Evolutionary conservation across 495 filamentous ascomycete genomes (phyloP).

Genomic region (Staphylotrichum longicolle): DNA sequence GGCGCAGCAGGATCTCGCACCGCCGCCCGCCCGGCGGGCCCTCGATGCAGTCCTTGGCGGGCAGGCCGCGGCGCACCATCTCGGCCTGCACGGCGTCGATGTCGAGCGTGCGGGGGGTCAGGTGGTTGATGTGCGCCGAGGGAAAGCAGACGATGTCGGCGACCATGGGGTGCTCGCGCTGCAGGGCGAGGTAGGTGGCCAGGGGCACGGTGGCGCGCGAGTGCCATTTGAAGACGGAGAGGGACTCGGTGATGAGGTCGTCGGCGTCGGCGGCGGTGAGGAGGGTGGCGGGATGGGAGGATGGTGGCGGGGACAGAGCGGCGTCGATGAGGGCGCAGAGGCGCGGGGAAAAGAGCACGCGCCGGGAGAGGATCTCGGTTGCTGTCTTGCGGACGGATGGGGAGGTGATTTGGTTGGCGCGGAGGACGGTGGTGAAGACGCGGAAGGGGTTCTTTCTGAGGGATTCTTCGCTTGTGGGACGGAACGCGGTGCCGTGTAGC

Average conservation of each 20-base stretch:
- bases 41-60: conserved; percentile 43
- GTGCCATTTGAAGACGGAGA: conserved; percentile 45
- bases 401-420: conserved; percentile 38
- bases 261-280: conserved; percentile 26
- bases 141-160: conserved; percentile 46
- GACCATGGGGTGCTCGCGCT: conserved; percentile 41
- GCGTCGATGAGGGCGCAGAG: too few relatives aligned
- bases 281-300: conserved; percentile 24
- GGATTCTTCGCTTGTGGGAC: conserved; percentile 32
- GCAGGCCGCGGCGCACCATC: conserved; percentile 38
- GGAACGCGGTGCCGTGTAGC: conserved; percentile 47
- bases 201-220: conserved; percentile 38
- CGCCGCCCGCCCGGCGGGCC: conserved; percentile 37
- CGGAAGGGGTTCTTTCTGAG: conserved; percentile 42
- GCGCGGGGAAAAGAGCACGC: conserved; percentile 17
- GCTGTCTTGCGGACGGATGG: conserved; percentile 31
- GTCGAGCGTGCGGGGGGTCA: conserved; percentile 47
- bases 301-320: conserved; percentile 22
- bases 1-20: conserved; percentile 42
- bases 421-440: conserved; percentile 44
- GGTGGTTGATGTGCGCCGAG: conserved; percentile 46
- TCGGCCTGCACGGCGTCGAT: conserved; percentile 40
- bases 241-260: conserved; percentile 38
- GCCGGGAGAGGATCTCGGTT: conserved; percentile 37
- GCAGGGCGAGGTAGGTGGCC: conserved; percentile 40